These are phyloP conservation scores for Penicillium decumbens DNA, from an alignment of 2,329 filamentous ascomycete species.

Conservation along the genomic window DNA sequence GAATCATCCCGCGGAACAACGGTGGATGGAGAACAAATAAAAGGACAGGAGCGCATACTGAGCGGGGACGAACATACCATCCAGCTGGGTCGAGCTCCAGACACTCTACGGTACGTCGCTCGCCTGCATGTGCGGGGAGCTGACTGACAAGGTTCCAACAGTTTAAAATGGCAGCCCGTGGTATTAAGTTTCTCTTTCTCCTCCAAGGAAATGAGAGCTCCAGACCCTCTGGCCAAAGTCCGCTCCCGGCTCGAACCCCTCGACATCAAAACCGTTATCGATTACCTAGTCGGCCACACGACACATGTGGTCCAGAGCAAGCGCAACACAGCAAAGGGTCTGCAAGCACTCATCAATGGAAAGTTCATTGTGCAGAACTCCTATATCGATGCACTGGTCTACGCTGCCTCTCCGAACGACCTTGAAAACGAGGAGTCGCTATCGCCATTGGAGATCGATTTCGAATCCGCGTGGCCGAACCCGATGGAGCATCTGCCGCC, in stretches of 20 bases:
- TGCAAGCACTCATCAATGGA: constrained; percentile 80
- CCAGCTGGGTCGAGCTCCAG: constrained; percentile 65
- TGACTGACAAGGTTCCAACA: constrained; percentile 32
- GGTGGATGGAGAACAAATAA: constrained; percentile 68
- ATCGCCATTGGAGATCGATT: constrained; percentile 70
- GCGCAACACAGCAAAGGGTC: constrained; percentile 78
- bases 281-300: constrained; percentile 66
- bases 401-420: constrained; percentile 52
- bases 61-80: constrained; percentile 59
- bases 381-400: constrained; percentile 68
- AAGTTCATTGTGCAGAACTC: constrained; percentile 68
- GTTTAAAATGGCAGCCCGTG: constrained; percentile 72
- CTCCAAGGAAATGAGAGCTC: constrained; percentile 61
- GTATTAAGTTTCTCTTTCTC: constrained; percentile 78
- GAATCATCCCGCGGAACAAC: constrained; percentile 79
- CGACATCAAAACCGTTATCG: constrained; percentile 78
- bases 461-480: constrained; percentile 72
- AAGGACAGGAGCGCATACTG: constrained; percentile 55
- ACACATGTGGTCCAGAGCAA: constrained; percentile 88
- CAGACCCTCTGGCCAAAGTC: constrained; percentile 59
- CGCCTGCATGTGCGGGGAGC: not conserved
- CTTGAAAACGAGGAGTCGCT: constrained; percentile 49
- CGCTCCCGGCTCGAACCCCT: constrained; percentile 68
- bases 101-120: constrained; percentile 43
- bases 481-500: constrained; percentile 67